A percentile compares a stretch with the other conserved stretches of the same genome.
These are phyloP conservation scores for Lippia alba DNA, from an alignment of 305 asterid genomes.

Conservation along the genomic window DNA sequence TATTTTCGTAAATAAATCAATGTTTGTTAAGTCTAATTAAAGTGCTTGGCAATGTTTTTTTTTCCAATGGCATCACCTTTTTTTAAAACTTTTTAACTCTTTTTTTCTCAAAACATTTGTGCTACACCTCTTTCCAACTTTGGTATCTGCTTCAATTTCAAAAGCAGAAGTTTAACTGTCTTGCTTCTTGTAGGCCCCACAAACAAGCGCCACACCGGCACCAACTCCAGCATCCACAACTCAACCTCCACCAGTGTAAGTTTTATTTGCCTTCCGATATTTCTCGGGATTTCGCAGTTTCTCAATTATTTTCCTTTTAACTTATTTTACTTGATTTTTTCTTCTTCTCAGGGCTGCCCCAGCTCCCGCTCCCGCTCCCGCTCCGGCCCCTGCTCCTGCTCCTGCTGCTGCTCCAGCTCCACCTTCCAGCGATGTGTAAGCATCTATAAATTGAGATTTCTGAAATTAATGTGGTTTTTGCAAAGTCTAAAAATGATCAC, in stretches of 20 bases:
- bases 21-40: no score
- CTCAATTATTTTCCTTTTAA: constrained; percentile 9
- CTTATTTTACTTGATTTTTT: constrained; percentile 25
- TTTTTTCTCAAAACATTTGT: no score
- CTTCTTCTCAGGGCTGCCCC: constrained; percentile 39
- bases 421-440: constrained; percentile 55
- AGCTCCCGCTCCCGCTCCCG: constrained; percentile 34
- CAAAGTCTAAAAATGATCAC: no score
- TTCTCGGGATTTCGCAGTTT: background rate
- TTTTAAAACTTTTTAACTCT: no score
- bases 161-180: background rate
- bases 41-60: no score
- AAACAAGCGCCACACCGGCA: constrained; percentile 49
- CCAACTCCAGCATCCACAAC: constrained; percentile 50
- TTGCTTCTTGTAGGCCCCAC: constrained; percentile 56
- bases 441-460: constrained; percentile 1
- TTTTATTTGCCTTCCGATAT: constrained; percentile 25
- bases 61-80: no score
- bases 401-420: constrained; percentile 44
- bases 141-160: no score
- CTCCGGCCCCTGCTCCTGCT: constrained; percentile 35
- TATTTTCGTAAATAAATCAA: no score
- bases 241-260: constrained; percentile 52
- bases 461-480: no score
- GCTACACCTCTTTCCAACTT: no score